Percentiles rank a stretch among this genome's conserved stretches.
These are phyloP conservation scores for Warburgia ugandensis DNA, from an alignment of 164 flowering plant species.

Conservation along the genomic window DNA sequence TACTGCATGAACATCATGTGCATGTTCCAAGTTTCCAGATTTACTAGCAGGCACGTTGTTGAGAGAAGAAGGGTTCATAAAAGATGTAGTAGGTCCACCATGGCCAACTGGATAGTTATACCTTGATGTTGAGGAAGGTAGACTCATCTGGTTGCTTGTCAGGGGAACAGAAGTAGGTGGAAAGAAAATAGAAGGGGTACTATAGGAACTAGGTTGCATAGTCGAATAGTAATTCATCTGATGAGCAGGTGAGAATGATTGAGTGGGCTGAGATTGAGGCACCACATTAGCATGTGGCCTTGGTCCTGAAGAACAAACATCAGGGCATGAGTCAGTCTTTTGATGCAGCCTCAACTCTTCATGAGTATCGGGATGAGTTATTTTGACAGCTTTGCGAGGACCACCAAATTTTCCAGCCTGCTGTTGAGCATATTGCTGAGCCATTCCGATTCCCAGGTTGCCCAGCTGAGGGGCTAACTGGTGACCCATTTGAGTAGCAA, in stretches of 20 bases:
- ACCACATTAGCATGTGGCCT: constrained; percentile 46
- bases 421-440: constrained; percentile 55
- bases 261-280: constrained; percentile 60
- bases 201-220: constrained; percentile 36
- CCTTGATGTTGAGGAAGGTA: constrained; percentile 51
- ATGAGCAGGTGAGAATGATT: constrained; percentile 42
- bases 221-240: constrained; percentile 37
- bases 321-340: constrained; percentile 35
- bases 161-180: constrained; percentile 47
- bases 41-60: constrained; percentile 27
- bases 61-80: constrained; percentile 26
- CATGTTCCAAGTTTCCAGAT: constrained; percentile 24
- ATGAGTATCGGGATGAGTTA: constrained; percentile 86
- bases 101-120: constrained; percentile 46
- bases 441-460: constrained; percentile 45
- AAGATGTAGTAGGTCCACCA: constrained; percentile 29
- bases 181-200: constrained; percentile 31
- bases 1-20: constrained; percentile 26
- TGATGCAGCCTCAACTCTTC: constrained; percentile 73
- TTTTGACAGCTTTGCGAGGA: constrained; percentile 70
- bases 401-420: constrained; percentile 48
- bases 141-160: constrained; percentile 35
- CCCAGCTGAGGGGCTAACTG: constrained; percentile 63
- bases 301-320: constrained; percentile 38
- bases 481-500: constrained; percentile 50